These are phyloP conservation scores for Suillus tomentosus DNA, from an alignment of 768 basidiomycete species.

Conservation along the genomic window DNA sequence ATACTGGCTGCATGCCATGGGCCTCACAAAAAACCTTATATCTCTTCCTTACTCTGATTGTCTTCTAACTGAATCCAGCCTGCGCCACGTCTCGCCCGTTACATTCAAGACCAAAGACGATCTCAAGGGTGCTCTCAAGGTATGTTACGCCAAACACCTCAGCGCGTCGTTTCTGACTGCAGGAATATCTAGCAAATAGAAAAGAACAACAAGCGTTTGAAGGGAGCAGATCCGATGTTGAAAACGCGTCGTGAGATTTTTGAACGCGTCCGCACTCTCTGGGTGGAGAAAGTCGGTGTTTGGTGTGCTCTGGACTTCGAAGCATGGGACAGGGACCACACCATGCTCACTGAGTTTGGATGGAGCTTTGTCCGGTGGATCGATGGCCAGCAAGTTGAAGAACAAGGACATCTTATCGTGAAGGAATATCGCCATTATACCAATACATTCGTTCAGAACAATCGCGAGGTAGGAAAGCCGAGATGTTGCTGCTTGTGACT, in stretches of 20 bases:
- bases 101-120: constrained; percentile 54
- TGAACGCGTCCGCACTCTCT: constrained; percentile 66
- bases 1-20: constrained; percentile 80
- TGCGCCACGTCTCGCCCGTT: constrained; percentile 60
- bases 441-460: constrained; percentile 68
- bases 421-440: constrained; percentile 57
- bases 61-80: constrained; percentile 59
- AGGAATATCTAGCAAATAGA: constrained; percentile 57
- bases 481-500: not conserved
- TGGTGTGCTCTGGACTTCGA: constrained; percentile 86
- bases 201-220: constrained; percentile 79
- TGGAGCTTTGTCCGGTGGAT: constrained; percentile 65
- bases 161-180: not conserved
- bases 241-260: constrained; percentile 61
- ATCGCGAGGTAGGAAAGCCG: constrained; percentile 52
- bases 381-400: constrained; percentile 46
- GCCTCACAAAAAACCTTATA: constrained; percentile 61
- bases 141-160: constrained; percentile 22
- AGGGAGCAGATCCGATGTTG: constrained; percentile 59
- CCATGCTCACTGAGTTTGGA: constrained; percentile 80
- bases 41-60: constrained; percentile 80
- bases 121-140: constrained; percentile 64
- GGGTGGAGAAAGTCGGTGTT: constrained; percentile 61
- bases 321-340: constrained; percentile 79
- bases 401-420: constrained; percentile 63